These are phyloP conservation scores for Ajuga chamaepitys DNA, from an alignment of 257 asterid genomes.

Conservation along the genomic window DNA sequence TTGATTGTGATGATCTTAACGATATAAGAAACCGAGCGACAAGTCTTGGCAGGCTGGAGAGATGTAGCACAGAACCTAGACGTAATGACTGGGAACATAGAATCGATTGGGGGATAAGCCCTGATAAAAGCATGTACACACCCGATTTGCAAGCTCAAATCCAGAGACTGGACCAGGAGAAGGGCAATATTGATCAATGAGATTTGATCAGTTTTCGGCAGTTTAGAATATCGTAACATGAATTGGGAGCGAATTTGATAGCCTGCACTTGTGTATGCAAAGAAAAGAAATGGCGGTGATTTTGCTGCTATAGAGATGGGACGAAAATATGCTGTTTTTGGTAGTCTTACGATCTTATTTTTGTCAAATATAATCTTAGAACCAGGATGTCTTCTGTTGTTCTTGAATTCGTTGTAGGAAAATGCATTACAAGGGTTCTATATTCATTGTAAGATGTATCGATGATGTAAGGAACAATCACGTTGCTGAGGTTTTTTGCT, in stretches of 20 bases:
- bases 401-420: background rate
- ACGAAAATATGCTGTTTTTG: background rate
- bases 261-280: background rate
- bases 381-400: background rate
- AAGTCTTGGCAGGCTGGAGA: constrained; percentile 28
- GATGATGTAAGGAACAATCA: background rate
- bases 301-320: background rate
- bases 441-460: background rate
- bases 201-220: background rate
- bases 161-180: constrained; percentile 5
- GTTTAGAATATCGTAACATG: background rate
- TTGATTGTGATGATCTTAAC: constrained; percentile 22
- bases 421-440: background rate
- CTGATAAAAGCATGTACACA: background rate
- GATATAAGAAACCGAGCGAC: constrained; percentile 19
- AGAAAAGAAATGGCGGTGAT: background rate
- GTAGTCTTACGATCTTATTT: background rate
- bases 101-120: constrained; percentile 13
- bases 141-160: background rate
- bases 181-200: background rate
- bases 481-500: background rate
- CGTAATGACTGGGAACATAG: constrained; percentile 15
- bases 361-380: background rate
- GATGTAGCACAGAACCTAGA: constrained; percentile 27
- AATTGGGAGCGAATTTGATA: background rate